Evolutionary conservation across 371 early-diverging fungal genomes (phyloP), one percentile per base, ranked within the genome.

Genomic region (Mortierella sp.): DNA sequence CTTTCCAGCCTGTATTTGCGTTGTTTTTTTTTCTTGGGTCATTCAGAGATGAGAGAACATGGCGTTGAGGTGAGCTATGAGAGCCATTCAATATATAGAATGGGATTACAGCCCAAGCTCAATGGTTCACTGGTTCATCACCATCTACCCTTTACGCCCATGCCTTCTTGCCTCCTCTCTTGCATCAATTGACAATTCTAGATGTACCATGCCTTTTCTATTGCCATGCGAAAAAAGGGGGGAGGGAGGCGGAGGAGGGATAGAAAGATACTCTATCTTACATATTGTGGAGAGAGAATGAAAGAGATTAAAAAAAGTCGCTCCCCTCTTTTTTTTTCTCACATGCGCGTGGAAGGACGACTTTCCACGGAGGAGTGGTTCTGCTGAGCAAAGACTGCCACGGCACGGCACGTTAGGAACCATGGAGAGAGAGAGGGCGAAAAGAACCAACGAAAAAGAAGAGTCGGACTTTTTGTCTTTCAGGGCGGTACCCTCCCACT

Each of bases 11-110:
- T 31, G 61, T 31, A 5, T 64, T 59, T 16, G 11, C 10, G 26
- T 37, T 24, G 19, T 64, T 64, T 37, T 64, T 34, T 37, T 21
- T 40, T 37, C 6, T 40, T 40, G 43, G 67, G 5, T 34, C 34
- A 14, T 34, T 61, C 24, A 37, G 67, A 37, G 21, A 64, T 10
- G 37, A 40, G 40, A 64, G 67, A 21, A 64, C 67, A 37, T 21
- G 40, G 37, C 67, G 40, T 34, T 21, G 57, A 10, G 28, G 34
- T 59, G 21, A 37, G 21, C 51, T 34, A 10, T 51, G 72, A 51
- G 51, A 71, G 72, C 72, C 24, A 50, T 51, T 71, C 50, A 50
- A 46, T 31, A 31, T 37, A 64, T 64, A 64, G 40, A 64, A 37
- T 64, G 40, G 37, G 67, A 64, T 64, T 64, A 64, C 37, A 24